These are phyloP conservation scores for Penstemon davidsonii DNA, from an alignment of 257 asterid species.

Conservation along the genomic window DNA sequence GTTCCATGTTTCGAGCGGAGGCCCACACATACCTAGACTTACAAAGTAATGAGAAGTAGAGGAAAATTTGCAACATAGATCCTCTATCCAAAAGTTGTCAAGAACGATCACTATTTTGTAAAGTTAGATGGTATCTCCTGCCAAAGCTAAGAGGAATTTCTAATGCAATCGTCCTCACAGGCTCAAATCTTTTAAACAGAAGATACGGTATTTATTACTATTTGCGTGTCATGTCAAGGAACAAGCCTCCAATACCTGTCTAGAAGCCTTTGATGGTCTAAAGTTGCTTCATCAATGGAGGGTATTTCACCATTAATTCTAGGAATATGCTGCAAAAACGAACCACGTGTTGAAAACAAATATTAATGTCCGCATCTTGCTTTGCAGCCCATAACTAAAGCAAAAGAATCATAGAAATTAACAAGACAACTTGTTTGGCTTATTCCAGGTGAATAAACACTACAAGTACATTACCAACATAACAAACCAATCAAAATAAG, in stretches of 20 bases:
- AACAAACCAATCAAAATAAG: too few relatives aligned
- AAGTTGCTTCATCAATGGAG: conserved; percentile 82
- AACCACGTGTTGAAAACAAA: conserved; percentile 13
- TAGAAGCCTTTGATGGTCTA: conserved; percentile 92
- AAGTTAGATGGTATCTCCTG: not conserved
- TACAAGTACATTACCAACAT: not conserved
- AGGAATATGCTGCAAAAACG: conserved; percentile 81
- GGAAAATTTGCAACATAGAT: not conserved
- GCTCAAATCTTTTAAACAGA: not conserved
- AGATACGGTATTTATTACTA: not conserved
- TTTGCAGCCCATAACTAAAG: conserved; percentile 1
- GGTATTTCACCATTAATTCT: conserved; percentile 94
- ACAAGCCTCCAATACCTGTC: conserved; percentile 57
- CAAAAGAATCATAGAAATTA: too few relatives aligned
- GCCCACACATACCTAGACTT: too few relatives aligned
- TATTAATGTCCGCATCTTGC: not conserved
- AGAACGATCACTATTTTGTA: not conserved
- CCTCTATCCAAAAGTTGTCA: too few relatives aligned
- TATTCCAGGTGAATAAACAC: too few relatives aligned
- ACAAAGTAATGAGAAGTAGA: too few relatives aligned
- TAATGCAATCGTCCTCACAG: not conserved
- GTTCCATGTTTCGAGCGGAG: too few relatives aligned
- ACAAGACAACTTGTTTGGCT: not conserved
- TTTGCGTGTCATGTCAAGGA: conserved; percentile 12
- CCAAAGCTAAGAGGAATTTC: conserved; percentile 13